phyloP scores from a whole-genome alignment of 2,329 filamentous ascomycete genomes.

The Scedosporium aurantiacum region DNA sequence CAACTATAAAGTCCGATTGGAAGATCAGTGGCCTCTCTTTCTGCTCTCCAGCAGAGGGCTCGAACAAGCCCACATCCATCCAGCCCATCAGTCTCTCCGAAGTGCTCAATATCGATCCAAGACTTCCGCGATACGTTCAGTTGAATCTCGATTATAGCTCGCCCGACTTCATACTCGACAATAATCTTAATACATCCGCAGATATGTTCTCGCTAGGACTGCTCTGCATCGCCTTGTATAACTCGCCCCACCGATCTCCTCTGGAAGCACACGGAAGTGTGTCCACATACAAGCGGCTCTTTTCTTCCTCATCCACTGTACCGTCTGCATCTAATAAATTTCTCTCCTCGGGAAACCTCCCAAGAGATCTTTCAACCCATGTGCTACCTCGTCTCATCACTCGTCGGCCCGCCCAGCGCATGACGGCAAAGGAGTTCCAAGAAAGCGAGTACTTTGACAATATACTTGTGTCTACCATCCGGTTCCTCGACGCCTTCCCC shows the following conservation, averaged over 20 bases:
- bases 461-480: constrained; percentile 88
- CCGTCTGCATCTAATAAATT: constrained; percentile 78
- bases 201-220: constrained; percentile 94
- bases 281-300: constrained; percentile 75
- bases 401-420: constrained; percentile 71
- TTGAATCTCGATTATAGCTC: constrained; percentile 88
- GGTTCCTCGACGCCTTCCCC: constrained; percentile 83
- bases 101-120: constrained; percentile 72
- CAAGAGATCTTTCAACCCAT: constrained; percentile 62
- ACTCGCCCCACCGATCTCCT: constrained; percentile 83
- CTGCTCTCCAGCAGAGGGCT: constrained; percentile 67
- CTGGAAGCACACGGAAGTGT: constrained; percentile 71
- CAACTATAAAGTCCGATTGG: constrained; percentile 67
- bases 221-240: constrained; percentile 81
- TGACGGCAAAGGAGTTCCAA: constrained; percentile 86
- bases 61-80: constrained; percentile 63
- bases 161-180: constrained; percentile 89
- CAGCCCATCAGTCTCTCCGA: constrained; percentile 74
- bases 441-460: constrained; percentile 96
- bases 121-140: constrained; percentile 72
- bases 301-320: constrained; percentile 65
- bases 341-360: constrained; percentile 66
- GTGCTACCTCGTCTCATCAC: constrained; percentile 82
- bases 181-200: constrained; percentile 69
- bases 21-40: constrained; percentile 94